These are phyloP conservation scores for Nephelium lappaceum DNA, from an alignment of 345 rosid species.

Conservation along the genomic window DNA sequence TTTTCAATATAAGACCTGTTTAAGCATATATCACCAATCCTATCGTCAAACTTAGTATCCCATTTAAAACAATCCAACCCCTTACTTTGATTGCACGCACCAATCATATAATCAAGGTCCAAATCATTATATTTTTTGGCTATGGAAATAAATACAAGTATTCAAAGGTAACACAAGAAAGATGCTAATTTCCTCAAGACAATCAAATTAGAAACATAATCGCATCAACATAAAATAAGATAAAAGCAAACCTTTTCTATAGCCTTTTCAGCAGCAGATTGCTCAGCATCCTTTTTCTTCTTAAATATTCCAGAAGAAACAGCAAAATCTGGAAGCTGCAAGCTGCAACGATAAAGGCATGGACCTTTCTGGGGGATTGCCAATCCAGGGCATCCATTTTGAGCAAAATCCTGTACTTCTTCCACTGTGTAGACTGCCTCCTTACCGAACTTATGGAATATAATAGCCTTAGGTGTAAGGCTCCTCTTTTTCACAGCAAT, in stretches of 20 bases:
- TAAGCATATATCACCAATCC: not conserved
- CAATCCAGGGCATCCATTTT: conserved; percentile 83
- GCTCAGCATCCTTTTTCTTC: conserved; percentile 95
- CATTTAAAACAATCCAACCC: not conserved
- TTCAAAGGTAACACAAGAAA: not conserved
- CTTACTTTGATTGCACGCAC: not conserved
- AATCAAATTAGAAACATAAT: conserved; percentile 7
- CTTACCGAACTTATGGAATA: conserved; percentile 70
- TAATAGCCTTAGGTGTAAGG: conserved; percentile 77
- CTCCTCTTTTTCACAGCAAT: conserved; percentile 38
- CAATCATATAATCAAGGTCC: not conserved
- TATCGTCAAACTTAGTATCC: not conserved
- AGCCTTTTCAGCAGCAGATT: conserved; percentile 88
- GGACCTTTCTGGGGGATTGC: conserved; percentile 79
- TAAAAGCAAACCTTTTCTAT: conserved; percentile 58
- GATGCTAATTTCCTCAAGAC: not conserved
- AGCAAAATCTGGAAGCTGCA: conserved; percentile 75
- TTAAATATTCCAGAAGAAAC: conserved; percentile 59
- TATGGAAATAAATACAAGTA: conserved; percentile 1
- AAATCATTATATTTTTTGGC: not conserved
- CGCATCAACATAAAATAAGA: not conserved
- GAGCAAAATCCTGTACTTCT: conserved; percentile 64
- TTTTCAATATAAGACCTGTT: not conserved
- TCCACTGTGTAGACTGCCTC: conserved; percentile 64
- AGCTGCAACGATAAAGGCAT: conserved; percentile 67